A percentile compares a stretch with the other conserved stretches of the same genome.
phyloP scores from a whole-genome alignment of 2,329 filamentous ascomycete species.

The Ophiosphaerella korrae region DNA sequence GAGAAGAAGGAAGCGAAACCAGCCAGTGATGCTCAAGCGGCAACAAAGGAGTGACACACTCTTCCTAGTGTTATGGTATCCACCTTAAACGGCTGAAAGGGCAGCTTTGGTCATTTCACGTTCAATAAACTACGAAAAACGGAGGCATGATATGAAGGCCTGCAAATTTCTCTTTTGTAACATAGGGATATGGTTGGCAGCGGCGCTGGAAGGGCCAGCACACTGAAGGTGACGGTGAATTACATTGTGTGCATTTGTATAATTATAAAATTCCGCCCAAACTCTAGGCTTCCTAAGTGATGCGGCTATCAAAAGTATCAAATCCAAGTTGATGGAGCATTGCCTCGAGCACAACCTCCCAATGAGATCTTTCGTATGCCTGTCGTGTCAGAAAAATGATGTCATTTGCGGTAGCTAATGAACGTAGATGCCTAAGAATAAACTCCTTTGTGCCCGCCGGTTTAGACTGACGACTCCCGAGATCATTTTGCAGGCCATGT shows the following conservation, averaged over 20 bases:
- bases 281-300: too few relatives aligned
- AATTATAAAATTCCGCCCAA: constrained; percentile 2
- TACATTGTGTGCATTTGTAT: constrained; percentile 11
- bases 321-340: too few relatives aligned
- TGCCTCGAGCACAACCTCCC: too few relatives aligned
- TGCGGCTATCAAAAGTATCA: too few relatives aligned
- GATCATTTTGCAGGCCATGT: too few relatives aligned
- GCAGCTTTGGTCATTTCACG: background rate
- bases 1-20: constrained; percentile 43
- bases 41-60: constrained; percentile 34
- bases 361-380: too few relatives aligned
- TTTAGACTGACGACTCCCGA: too few relatives aligned
- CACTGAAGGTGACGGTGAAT: constrained; percentile 2
- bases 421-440: too few relatives aligned
- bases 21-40: constrained; percentile 46
- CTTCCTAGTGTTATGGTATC: background rate
- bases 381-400: too few relatives aligned
- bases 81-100: background rate
- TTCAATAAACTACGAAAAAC: constrained; percentile 1
- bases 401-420: background rate
- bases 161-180: constrained; percentile 15
- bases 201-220: constrained; percentile 12
- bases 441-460: too few relatives aligned
- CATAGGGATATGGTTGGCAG: constrained; percentile 20
- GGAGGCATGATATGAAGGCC: constrained; percentile 2